phyloP scores from a whole-genome alignment of 371 early-diverging fungal genomes.

The Syncephalastrum contaminatum region DNA sequence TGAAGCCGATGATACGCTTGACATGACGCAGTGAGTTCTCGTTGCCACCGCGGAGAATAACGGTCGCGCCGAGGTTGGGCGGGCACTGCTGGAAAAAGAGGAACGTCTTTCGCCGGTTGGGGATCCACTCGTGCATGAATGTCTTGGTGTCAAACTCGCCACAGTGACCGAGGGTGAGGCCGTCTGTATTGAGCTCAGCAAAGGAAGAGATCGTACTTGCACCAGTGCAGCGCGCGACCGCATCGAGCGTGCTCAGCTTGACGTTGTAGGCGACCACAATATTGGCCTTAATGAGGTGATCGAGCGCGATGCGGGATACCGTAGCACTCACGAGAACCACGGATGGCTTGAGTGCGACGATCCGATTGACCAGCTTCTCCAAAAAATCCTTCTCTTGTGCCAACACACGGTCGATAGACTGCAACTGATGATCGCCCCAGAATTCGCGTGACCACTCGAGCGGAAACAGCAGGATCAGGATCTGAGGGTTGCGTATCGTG shows the following conservation, averaged over 20 bases:
- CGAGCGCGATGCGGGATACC: constrained; percentile 79
- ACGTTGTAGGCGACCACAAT: constrained; percentile 83
- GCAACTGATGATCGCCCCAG: constrained; percentile 65
- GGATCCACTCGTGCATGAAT: constrained; percentile 72
- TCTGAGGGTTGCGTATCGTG: constrained; percentile 64
- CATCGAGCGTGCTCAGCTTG: constrained; percentile 76
- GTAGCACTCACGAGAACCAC: constrained; percentile 78
- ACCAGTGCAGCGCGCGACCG: constrained; percentile 80
- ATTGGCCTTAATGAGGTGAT: constrained; percentile 73
- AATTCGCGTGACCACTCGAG: constrained; percentile 80
- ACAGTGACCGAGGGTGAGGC: constrained; percentile 76
- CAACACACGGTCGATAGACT: constrained; percentile 74
- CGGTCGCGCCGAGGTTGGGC: constrained; percentile 76
- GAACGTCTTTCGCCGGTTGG: constrained; percentile 79
- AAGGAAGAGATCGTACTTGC: constrained; percentile 81
- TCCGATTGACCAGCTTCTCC: constrained; percentile 70
- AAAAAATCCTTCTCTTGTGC: constrained; percentile 82
- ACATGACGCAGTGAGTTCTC: constrained; percentile 59
- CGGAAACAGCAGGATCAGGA: constrained; percentile 84
- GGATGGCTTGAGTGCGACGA: constrained; percentile 72
- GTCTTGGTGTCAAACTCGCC: constrained; percentile 73
- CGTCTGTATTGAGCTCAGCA: constrained; percentile 67
- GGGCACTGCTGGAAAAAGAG: constrained; percentile 84
- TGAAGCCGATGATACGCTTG: constrained; percentile 75
- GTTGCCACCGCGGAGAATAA: constrained; percentile 84